A percentile compares a stretch with the other conserved stretches of the same genome.
phyloP scores from a whole-genome alignment of 2,329 filamentous ascomycete species.

The Rugonectria rugulosa region DNA sequence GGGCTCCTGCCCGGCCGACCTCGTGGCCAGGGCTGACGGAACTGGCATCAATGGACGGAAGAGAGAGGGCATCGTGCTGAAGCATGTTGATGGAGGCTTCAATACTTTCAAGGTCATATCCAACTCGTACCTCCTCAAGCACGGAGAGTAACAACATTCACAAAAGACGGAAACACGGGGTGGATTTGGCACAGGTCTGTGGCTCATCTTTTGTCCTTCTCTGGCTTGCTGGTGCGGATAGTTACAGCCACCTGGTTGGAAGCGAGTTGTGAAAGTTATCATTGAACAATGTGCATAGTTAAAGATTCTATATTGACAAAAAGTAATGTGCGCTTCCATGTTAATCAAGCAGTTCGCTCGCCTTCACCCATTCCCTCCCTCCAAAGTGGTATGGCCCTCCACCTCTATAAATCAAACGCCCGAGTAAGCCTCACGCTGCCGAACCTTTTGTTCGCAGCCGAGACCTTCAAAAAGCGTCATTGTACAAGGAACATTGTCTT shows the following conservation, averaged over 20 bases:
- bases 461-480: slow-evolving; percentile 21
- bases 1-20: slow-evolving; percentile 20
- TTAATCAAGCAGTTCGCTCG: slow-evolving; percentile 37
- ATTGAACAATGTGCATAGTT: slow-evolving; percentile 38
- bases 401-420: background rate
- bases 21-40: slow-evolving; percentile 32
- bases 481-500: slow-evolving; percentile 16
- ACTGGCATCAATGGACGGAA: slow-evolving; percentile 32
- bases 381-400: slow-evolving; percentile 20
- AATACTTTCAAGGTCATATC: slow-evolving; percentile 39
- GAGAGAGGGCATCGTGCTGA: slow-evolving; percentile 37
- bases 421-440: background rate
- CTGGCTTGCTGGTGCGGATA: too few relatives aligned
- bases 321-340: slow-evolving; percentile 40
- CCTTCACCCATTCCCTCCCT: slow-evolving; percentile 25
- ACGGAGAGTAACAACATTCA: slow-evolving; percentile 37
- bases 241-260: too few relatives aligned
- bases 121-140: slow-evolving; percentile 38
- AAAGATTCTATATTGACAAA: slow-evolving; percentile 42
- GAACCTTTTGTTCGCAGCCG: slow-evolving; percentile 8
- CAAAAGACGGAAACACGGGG: too few relatives aligned
- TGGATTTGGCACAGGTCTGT: too few relatives aligned
- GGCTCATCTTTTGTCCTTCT: background rate
- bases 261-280: slow-evolving; percentile 34
- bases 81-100: slow-evolving; percentile 29